A percentile compares a stretch with the other conserved stretches of the same genome.
Conservation (phyloP, 73 alveolate species). For the Diophrys sp. region DNA sequence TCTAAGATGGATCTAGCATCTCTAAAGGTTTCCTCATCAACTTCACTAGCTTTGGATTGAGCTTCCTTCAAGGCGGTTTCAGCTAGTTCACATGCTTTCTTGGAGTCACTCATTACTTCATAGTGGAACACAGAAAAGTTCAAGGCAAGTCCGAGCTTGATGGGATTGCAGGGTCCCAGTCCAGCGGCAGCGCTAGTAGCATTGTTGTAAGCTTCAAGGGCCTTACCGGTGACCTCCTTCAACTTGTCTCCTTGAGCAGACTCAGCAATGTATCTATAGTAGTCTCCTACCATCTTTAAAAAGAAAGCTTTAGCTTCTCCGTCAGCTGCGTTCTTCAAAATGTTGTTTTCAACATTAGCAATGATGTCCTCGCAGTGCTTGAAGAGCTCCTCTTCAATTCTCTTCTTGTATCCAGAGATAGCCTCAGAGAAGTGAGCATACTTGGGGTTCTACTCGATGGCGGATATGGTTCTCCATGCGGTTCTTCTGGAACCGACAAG, state of each 20-base stretch:
- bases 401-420: slow-evolving; percentile 72
- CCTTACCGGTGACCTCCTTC: slow-evolving; percentile 27
- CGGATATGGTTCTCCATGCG: slow-evolving; percentile 67
- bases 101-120: slow-evolving; percentile 33
- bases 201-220: slow-evolving; percentile 14
- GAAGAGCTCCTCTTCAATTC: slow-evolving; percentile 85
- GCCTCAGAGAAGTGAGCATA: slow-evolving; percentile 62
- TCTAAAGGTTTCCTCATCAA: slow-evolving; percentile 13
- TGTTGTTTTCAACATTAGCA: slow-evolving; percentile 16
- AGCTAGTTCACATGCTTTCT: slow-evolving; percentile 17
- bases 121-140: slow-evolving; percentile 51
- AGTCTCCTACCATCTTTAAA: too few relatives aligned
- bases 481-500: slow-evolving; percentile 65
- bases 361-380: slow-evolving; percentile 74
- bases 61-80: slow-evolving; percentile 13
- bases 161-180: slow-evolving; percentile 46
- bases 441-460: slow-evolving; percentile 74
- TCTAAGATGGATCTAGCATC: slow-evolving; percentile 15
- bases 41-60: not conserved
- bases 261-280: too few relatives aligned
- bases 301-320: slow-evolving; percentile 52
- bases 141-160: slow-evolving; percentile 31
- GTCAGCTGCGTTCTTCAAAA: slow-evolving; percentile 7
- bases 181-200: slow-evolving; percentile 36
- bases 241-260: slow-evolving; percentile 39